A percentile compares a stretch with the other conserved stretches of the same genome.
These are phyloP conservation scores for Tuber melanosporum DNA, from an alignment of 495 filamentous ascomycete genomes.

Conservation along the genomic window DNA sequence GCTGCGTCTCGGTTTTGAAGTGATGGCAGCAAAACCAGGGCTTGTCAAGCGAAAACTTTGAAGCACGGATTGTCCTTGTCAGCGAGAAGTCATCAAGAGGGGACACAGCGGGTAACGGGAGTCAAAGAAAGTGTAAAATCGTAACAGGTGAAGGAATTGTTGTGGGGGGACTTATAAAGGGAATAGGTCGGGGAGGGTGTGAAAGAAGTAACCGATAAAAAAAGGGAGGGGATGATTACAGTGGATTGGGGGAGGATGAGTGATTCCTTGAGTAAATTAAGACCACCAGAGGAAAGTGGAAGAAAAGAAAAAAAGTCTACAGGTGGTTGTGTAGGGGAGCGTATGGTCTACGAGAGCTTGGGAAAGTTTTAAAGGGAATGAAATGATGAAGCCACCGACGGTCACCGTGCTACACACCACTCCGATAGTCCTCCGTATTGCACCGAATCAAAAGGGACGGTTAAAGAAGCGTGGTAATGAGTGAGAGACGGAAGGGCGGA, in stretches of 20 bases:
- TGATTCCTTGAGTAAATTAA: background rate
- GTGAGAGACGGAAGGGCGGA: background rate
- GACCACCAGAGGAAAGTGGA: background rate
- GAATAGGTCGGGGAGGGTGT: background rate
- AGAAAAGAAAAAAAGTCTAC: conserved; percentile 14
- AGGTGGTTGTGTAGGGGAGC: conserved; percentile 2
- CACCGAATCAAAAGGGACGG: conserved; percentile 32
- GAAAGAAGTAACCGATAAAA: conserved; percentile 1
- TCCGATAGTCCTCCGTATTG: conserved; percentile 26
- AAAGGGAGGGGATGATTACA: background rate
- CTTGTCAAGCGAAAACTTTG: background rate
- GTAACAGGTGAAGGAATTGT: conserved; percentile 1
- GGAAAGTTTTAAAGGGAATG: conserved; percentile 7
- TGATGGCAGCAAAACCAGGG: background rate
- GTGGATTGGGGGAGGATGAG: background rate
- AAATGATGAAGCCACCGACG: conserved; percentile 34
- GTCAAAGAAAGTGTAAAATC: background rate
- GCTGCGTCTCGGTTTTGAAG: background rate
- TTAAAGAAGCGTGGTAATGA: conserved; percentile 16
- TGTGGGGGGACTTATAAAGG: background rate
- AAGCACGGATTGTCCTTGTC: background rate
- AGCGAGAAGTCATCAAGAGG: background rate
- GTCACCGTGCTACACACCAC: conserved; percentile 36
- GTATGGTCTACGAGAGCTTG: conserved; percentile 2
- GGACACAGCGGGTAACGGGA: background rate